Conservation (phyloP, 169 alveolate genomes). For the Plasmodium berghei region DNA sequence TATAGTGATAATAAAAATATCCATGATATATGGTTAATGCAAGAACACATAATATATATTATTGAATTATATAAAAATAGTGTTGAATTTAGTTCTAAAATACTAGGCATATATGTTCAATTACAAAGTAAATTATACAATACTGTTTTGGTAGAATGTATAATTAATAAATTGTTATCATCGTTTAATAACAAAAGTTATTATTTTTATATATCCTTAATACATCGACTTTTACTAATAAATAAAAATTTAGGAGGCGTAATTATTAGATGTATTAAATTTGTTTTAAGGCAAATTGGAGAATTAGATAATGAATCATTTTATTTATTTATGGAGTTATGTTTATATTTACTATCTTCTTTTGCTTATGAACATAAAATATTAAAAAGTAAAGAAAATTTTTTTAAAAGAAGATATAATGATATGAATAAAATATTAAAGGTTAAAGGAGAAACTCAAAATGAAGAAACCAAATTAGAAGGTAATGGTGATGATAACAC, state of each 20-base stretch:
- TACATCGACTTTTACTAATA: slow-evolving; percentile 65
- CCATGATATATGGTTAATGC: slow-evolving; percentile 76
- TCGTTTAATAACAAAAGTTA: slow-evolving; percentile 45
- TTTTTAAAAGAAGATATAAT: slow-evolving; percentile 71
- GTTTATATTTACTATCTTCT: slow-evolving; percentile 44
- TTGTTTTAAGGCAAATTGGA: slow-evolving; percentile 53
- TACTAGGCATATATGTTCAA: slow-evolving; percentile 63
- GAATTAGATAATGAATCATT: slow-evolving; percentile 71
- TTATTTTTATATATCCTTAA: slow-evolving; percentile 68
- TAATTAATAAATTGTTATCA: slow-evolving; percentile 45
- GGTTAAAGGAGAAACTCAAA: background rate
- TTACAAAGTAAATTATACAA: slow-evolving; percentile 73
- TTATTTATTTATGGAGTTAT: slow-evolving; percentile 66
- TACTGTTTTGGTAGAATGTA: slow-evolving; percentile 66
- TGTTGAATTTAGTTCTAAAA: slow-evolving; percentile 63
- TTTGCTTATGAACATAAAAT: slow-evolving; percentile 63
- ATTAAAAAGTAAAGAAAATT: slow-evolving; percentile 59
- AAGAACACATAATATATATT: slow-evolving; percentile 63
- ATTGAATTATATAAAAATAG: slow-evolving; percentile 60
- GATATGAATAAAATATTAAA: slow-evolving; percentile 66
- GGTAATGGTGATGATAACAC: background rate
- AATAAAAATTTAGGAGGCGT: slow-evolving; percentile 73
- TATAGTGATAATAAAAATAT: slow-evolving; percentile 35
- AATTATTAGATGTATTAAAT: slow-evolving; percentile 69
- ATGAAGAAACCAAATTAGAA: background rate